Percentiles rank a stretch among this genome's conserved stretches.
These are phyloP conservation scores for Hanseniaspora clermontiae DNA, from an alignment of 805 yeast species.

Conservation along the genomic window DNA sequence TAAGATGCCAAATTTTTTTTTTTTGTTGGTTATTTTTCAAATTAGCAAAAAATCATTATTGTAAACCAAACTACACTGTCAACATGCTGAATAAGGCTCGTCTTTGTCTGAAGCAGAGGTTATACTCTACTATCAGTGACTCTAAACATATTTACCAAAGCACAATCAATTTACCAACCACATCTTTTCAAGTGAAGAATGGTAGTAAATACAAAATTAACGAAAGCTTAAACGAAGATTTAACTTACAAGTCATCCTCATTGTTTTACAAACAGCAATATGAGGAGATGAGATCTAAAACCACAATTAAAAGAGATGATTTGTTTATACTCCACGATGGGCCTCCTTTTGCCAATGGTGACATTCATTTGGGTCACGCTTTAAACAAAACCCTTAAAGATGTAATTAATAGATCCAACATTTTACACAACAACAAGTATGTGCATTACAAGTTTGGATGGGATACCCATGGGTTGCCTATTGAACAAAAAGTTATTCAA, in stretches of 20 bases:
- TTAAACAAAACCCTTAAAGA: slow-evolving; percentile 83
- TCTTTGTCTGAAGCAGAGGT: background rate
- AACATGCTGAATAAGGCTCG: background rate
- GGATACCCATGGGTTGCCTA: slow-evolving; percentile 98
- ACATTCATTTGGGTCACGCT: slow-evolving; percentile 83
- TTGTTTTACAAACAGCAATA: slow-evolving; percentile 57
- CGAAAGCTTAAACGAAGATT: background rate
- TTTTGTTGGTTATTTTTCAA: background rate
- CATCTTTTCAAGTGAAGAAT: slow-evolving; percentile 50
- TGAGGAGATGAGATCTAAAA: slow-evolving; percentile 17
- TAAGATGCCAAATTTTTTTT: background rate
- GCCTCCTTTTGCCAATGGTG: slow-evolving; percentile 97
- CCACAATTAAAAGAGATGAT: slow-evolving; percentile 22
- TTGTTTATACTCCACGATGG: slow-evolving; percentile 81
- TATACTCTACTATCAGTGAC: background rate
- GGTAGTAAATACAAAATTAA: slow-evolving; percentile 26
- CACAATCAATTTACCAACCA: slow-evolving; percentile 53
- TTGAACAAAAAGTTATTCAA: slow-evolving; percentile 65
- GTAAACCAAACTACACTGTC: background rate
- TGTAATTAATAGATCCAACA: slow-evolving; percentile 59
- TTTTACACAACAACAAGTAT: slow-evolving; percentile 42
- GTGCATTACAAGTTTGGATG: slow-evolving; percentile 83
- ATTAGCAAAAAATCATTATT: too few relatives aligned
- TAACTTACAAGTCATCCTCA: slow-evolving; percentile 43
- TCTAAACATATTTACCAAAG: slow-evolving; percentile 32